phyloP scores from a whole-genome alignment of 768 basidiomycete genomes.

The Dioszegia hungarica region DNA sequence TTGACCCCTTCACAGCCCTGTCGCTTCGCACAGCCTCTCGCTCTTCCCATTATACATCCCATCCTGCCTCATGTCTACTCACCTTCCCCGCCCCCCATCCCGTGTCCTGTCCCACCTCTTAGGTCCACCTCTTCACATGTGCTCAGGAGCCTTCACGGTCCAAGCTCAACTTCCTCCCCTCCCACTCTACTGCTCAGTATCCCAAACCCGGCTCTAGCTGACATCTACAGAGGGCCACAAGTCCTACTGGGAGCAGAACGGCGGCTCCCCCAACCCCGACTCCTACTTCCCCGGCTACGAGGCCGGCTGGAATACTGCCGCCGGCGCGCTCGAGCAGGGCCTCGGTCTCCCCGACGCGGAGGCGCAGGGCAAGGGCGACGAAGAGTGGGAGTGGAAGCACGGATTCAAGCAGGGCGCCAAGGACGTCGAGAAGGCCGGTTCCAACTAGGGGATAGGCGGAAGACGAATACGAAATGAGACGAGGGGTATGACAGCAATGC shows the following conservation, averaged over 20 bases:
- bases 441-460: neutral
- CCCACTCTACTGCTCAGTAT: neutral
- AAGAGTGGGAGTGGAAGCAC: conserved; percentile 33
- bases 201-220: neutral
- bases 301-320: conserved; percentile 22
- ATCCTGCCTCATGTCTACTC: neutral
- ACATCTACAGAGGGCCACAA: conserved; percentile 13
- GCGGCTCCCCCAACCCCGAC: conserved; percentile 19
- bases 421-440: conserved; percentile 16
- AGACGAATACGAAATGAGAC: neutral
- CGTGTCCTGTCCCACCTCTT: neutral
- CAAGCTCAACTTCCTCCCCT: too few species aligned
- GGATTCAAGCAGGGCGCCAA: conserved; percentile 25
- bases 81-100: neutral
- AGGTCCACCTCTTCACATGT: too few species aligned
- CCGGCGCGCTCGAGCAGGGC: conserved; percentile 13
- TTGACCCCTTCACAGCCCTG: neutral
- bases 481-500: neutral
- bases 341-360: conserved; percentile 19
- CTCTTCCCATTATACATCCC: too few species aligned
- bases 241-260: conserved; percentile 25
- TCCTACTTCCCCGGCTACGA: conserved; percentile 32
- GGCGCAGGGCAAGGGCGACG: conserved; percentile 8
- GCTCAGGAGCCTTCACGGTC: too few species aligned
- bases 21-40: too few species aligned